Evolutionary conservation across 495 filamentous ascomycete genomes (phyloP), one percentile per base, ranked within the genome.

Genomic region (Podospora didyma): DNA sequence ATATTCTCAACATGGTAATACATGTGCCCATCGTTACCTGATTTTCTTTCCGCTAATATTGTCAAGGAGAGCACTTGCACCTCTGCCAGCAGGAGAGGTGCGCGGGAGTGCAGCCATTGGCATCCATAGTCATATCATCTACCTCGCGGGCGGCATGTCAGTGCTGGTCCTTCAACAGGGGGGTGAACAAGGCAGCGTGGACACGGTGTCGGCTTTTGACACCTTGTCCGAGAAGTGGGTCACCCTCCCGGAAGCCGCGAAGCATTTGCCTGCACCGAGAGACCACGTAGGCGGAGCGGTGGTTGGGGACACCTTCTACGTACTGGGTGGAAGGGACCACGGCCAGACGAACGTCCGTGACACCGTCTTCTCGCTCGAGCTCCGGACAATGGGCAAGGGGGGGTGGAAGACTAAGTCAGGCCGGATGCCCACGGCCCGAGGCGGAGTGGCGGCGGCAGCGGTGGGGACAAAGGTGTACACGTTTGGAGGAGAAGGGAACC

Each of bases 401-500:
- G 66, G 60, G 2, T 72, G 68, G 66, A 20, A 19, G 3, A 56
- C 54, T 1, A 53, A 53, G 4, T 39, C 55, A 26, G 62, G 53
- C 7, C 39, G 14, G 37, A 71, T 72, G 62, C 65, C 68, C 5
- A 60, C 54, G 16, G 50, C 65, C 0, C 60, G 66, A 22, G 70
- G 67, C 20, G 71, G 72, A 6, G 44, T 71, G 12, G 50, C 63
- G 2, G 51, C 57, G 10, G 72, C 61, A 0, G 63, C 61, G 2
- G 42, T 73, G 7, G 64, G 60, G 5, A 50, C 23, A 0, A 67
- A 62, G 55, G 60, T 75, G 6, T 65, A 67, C 10, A 69, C 70
- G 2, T 73, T 77, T 54, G 72, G 73, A 10, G 72, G 73, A 14
- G 72, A 75, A 57, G 73, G 68, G 3, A 73, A 77, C 39, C 53